Conservation (phyloP, 305 asterid species). For the Solanum hybrid region DNA sequence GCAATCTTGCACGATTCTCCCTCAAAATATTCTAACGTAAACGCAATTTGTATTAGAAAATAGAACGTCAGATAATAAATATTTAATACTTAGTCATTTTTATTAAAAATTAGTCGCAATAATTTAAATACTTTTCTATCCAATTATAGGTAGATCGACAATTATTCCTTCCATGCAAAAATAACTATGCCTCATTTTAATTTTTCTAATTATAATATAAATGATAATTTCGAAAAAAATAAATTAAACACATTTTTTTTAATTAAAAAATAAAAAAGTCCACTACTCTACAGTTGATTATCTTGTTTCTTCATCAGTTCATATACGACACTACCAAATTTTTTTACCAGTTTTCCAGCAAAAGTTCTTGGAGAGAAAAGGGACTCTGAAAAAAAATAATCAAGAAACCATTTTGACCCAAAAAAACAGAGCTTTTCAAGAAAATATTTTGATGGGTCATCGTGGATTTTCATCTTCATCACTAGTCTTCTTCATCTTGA, state of each 20-base stretch:
- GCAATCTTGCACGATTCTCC: background rate
- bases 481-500: constrained; percentile 12
- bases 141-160: background rate
- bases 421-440: background rate
- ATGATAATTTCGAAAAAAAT: too few species aligned
- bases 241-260: too few species aligned
- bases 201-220: too few species aligned
- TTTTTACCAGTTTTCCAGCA: background rate
- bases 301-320: background rate
- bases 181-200: too few species aligned
- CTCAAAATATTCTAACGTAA: background rate
- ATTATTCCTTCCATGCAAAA: background rate
- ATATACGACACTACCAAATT: background rate
- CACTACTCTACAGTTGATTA: background rate
- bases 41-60: too few species aligned
- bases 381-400: background rate
- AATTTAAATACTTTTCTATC: background rate
- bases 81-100: background rate
- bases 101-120: background rate
- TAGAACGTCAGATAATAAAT: background rate
- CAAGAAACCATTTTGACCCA: background rate
- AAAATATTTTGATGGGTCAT: constrained; percentile 3
- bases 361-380: background rate
- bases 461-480: constrained; percentile 9
- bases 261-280: background rate